Evolutionary conservation across 805 yeast genomes (phyloP), one percentile per base, ranked within the genome.

Genomic region (Blastobotrys terrestris): DNA sequence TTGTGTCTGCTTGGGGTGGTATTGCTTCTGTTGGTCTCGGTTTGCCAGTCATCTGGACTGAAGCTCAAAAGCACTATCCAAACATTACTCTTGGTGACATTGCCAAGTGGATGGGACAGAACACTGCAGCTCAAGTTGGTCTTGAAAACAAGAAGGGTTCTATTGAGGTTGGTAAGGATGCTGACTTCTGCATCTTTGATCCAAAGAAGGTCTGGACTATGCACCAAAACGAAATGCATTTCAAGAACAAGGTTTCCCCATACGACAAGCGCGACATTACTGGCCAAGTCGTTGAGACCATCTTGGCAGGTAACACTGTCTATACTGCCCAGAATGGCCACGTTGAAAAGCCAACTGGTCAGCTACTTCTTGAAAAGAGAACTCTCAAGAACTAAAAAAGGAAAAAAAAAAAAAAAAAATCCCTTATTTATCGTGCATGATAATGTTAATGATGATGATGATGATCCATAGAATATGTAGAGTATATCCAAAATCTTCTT

Each of bases 1-100:
- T 91, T 66, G 81, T 91, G 60, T 78, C 83, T 39, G 95, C 97
- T 1, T 91, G 98, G 98, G 98, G 97, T 39, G 98, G 98, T 7
- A 89, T 91, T 42, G 77, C 96, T 1, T 87, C 96, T 1, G 95
- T 91, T 31, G 98, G 98, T 0, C 79, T 92, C 42, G 97, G 97
- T 0, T 74, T 91, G 46, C 87, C 95, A 0, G 77, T 90, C 41
- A 68, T 91, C 49, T 85, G 80, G 76, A 87, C 96, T 0, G 89
- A 85, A 61, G 90, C 74, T 14, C 59, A 62, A 46, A 77, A 77
- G 60, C 43, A 53, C 40, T 41, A 52, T 31, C 48, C 49, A 13
- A 40, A 46, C 16, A 72, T 84, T 2, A 59, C 77, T 0, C 64
- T 87, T 2, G 66, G 72, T 2, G 90, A 89, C 55, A 84, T 91